Percentiles rank a stretch among this genome's conserved stretches.
phyloP scores from a whole-genome alignment of 1,139 yeast species.

The Suhomyces bribrorum region DNA sequence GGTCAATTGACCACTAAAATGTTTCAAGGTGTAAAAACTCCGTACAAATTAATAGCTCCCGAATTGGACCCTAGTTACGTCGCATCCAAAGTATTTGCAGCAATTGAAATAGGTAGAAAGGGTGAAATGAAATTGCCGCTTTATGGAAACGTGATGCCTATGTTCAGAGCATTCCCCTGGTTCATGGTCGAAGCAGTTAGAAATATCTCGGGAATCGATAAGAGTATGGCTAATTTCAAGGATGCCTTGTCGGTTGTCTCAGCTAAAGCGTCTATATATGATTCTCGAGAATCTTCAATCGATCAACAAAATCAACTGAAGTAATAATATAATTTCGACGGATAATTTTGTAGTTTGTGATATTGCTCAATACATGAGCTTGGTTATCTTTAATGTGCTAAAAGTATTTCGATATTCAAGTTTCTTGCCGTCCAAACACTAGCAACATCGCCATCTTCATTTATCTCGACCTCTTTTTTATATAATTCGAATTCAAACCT shows the following conservation, averaged over 20 bases:
- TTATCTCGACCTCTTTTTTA: constrained; percentile 4
- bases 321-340: neutral
- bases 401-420: no score
- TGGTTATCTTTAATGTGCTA: no score
- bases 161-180: constrained; percentile 74
- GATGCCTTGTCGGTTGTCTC: neutral
- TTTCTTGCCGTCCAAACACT: constrained; percentile 10
- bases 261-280: neutral
- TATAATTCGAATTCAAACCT: constrained; percentile 3
- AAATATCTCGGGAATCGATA: constrained; percentile 62
- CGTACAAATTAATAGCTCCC: constrained; percentile 76
- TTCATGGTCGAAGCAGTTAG: constrained; percentile 60
- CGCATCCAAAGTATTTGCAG: constrained; percentile 57
- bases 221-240: constrained; percentile 47
- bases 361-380: no score
- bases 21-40: constrained; percentile 73
- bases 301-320: neutral
- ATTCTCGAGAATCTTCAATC: neutral
- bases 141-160: constrained; percentile 72
- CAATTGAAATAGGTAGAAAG: constrained; percentile 59
- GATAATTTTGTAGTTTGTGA: neutral
- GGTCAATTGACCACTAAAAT: constrained; percentile 78
- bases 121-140: constrained; percentile 75
- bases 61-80: constrained; percentile 68
- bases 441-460: neutral